Evolutionary conservation across 805 yeast genomes (phyloP), one percentile per base, ranked within the genome.

Genomic region (Priceomyces castillae): DNA sequence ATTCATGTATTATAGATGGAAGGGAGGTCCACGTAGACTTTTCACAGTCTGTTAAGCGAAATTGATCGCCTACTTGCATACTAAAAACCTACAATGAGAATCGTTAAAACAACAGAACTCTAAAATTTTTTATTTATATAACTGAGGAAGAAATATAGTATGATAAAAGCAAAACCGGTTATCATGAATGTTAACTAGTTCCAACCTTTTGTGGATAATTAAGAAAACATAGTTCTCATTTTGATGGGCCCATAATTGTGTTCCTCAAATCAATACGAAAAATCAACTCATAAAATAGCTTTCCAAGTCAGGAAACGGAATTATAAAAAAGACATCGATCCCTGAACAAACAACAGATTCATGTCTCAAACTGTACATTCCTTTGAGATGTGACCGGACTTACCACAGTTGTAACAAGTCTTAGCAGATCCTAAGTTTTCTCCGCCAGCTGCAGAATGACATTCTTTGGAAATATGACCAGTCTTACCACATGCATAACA

Each of bases 401-500:
- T 74, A 58, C 85, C 84, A 70, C 90, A 84, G 65, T 73, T 77
- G 79, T 82, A 84, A 70, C 90, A 84, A 48, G 82, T 74, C 65
- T 80, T 81, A 51, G 75, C 65, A 48, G 65, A 56, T 54, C 56
- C 58, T 51, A 62, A 67, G 51, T 65, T 64, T 19, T 64, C 61
- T 50, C 77, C 82, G 49, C 76, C 76, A 40, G 81, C 60, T 46
- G 78, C 76, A 40, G 80, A 68, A 48, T 76, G 67, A 71, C 97
- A 89, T 53, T 86, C 95, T 67, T 81, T 86, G 50, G 94, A 82
- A 57, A 88, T 81, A 74, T 90, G 97, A 44, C 97, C 97, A 50
- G 79, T 73, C 67, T 83, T 81, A 56, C 96, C 96, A 71, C 97
- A 90, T 49, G 90, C 86, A 78, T 88, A 90, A 71, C 97, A 90